Evolutionary conservation across 192 early-diverging fungal species (phyloP).

Genomic region (Umbelopsis vinacea): DNA sequence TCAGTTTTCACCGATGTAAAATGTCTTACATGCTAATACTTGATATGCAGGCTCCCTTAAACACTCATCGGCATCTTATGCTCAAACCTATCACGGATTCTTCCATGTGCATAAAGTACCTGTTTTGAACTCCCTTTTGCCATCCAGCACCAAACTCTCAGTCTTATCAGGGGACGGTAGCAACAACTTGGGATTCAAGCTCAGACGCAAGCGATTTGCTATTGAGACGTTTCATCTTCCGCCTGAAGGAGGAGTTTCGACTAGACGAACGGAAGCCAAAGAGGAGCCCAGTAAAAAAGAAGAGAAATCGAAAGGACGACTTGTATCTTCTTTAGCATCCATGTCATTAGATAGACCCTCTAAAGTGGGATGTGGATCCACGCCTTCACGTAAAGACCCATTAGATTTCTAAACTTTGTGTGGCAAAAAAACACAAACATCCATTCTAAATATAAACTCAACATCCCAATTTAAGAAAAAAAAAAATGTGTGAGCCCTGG

Average conservation of each 20-base stretch:
- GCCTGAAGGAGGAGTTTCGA: conserved; percentile 86
- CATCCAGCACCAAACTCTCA: conserved; percentile 71
- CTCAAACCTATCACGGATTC: conserved; percentile 85
- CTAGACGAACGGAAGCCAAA: conserved; percentile 49
- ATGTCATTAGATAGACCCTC: conserved; percentile 15
- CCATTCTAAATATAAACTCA: not conserved
- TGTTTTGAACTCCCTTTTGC: conserved; percentile 73
- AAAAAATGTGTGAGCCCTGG: not conserved
- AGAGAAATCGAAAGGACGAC: conserved; percentile 12
- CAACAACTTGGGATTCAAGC: conserved; percentile 87
- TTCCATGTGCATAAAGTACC: conserved; percentile 86
- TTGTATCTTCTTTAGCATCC: conserved; percentile 21
- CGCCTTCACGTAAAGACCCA: conserved; percentile 47
- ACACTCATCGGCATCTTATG: conserved; percentile 58
- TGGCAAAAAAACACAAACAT: not conserved
- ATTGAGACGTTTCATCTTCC: conserved; percentile 94
- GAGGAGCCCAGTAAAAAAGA: conserved; percentile 17
- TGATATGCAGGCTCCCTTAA: conserved; percentile 51
- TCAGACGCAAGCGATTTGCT: conserved; percentile 86
- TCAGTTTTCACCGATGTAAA: not conserved
- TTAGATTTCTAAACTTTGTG: conserved; percentile 47
- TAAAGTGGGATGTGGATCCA: conserved; percentile 50
- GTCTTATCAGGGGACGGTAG: conserved; percentile 61
- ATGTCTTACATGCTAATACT: not conserved
- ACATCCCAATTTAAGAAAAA: not conserved